Evolutionary conservation across 306 rosid genomes (phyloP), one percentile per base, ranked within the genome.

Genomic region (Cucurbita ficifolia): DNA sequence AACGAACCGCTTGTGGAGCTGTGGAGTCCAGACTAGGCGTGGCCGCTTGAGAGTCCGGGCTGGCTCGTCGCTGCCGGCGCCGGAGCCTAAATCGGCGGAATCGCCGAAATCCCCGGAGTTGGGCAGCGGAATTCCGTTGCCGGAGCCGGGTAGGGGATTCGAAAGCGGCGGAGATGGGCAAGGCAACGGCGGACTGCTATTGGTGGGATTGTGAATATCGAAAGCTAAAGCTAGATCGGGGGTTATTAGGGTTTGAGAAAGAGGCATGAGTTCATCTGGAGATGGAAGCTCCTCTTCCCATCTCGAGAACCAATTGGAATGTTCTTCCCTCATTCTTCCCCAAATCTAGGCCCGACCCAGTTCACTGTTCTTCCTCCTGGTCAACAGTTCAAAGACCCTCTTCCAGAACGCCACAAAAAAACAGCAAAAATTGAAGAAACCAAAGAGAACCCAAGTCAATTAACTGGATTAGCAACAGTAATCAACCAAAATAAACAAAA

Each of bases 201-300:
- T 52, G 72, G 70, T 86, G 4, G 86, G 84, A 76, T 82, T 90
- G 73, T 86, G 56, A 85, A 93, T 90, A 73, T 93, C 94, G 17
- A 93, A 93, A 56, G 96, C 97, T 17, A 93, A 9, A 76, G 98
- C 98, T 7, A 93, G 98, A 90, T 93, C 94, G 62, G 89, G 94
- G 1, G 97, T 87, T 56, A 93, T 93, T 79, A 93, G 97, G 97
- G 98, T 87, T 86, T 90, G 98, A 45, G 97, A 87, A n/a, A 93
- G 79, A 10, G 97, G 96, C 89, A 90, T 93, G 65, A 90, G 88
- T 57, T 93, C 97, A 0, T 86, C 90, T 0, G 86, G 97, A 0
- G 94, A 36, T 0, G 98, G 98, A 0, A 93, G 96, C 59, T 89
- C 85, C 53, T 93, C 96, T 74, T 87, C 97, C 97, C 98, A 93